phyloP scores from a whole-genome alignment of 805 yeast species.

The Candida nitratophila region DNA sequence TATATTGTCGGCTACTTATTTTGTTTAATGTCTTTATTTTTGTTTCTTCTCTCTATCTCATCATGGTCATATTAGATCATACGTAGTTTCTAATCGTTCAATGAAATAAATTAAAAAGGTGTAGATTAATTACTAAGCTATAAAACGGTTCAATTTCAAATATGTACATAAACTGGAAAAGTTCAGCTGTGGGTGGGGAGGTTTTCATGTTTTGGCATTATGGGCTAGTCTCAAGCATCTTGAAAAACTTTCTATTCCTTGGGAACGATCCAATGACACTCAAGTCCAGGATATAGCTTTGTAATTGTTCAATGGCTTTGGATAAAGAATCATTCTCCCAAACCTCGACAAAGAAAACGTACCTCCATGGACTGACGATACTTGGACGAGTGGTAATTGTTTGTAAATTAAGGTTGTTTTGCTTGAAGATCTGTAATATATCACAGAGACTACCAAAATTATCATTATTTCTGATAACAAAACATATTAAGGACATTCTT shows the following conservation, averaged over 20 bases:
- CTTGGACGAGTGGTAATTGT: constrained; percentile 78
- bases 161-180: too few species aligned
- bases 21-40: background rate
- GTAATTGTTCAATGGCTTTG: constrained; percentile 35
- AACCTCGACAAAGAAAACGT: constrained; percentile 74
- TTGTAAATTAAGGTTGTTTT: constrained; percentile 53
- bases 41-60: background rate
- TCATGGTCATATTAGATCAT: too few species aligned
- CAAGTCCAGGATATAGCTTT: constrained; percentile 38
- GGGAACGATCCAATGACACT: constrained; percentile 47
- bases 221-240: constrained; percentile 13
- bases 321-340: constrained; percentile 26
- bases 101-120: too few species aligned
- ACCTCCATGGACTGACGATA: constrained; percentile 62
- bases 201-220: too few species aligned
- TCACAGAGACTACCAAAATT: constrained; percentile 71
- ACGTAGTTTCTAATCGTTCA: too few species aligned
- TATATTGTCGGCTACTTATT: too few species aligned
- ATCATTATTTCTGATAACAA: constrained; percentile 53
- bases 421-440: constrained; percentile 51
- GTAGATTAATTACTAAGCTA: too few species aligned
- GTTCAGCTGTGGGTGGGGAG: too few species aligned
- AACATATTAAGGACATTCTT: constrained; percentile 50
- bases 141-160: too few species aligned
- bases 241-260: constrained; percentile 19